Conservation (phyloP, 257 asterid genomes). For the Scutellaria baicalensis region DNA sequence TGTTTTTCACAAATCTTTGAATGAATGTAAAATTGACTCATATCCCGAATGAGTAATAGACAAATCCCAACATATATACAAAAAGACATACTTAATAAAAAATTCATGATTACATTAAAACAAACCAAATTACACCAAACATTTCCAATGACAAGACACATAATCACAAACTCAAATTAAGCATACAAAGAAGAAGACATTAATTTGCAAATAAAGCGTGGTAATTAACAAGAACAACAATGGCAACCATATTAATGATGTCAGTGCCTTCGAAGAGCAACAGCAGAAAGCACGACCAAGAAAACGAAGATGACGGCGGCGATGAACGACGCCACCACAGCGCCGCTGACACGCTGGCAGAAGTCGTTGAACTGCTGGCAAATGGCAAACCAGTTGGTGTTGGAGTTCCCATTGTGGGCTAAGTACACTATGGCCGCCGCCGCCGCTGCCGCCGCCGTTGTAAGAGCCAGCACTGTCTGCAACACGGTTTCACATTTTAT, state of each 20-base stretch:
- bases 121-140: neutral
- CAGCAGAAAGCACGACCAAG: slow-evolving; percentile 59
- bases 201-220: neutral
- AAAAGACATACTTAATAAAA: no score
- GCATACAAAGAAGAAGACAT: neutral
- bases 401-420: slow-evolving; percentile 75
- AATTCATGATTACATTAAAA: neutral
- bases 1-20: no score
- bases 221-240: neutral
- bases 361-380: slow-evolving; percentile 71
- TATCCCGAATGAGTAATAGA: no score
- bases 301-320: slow-evolving; percentile 46
- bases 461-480: slow-evolving; percentile 55
- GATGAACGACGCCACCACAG: slow-evolving; percentile 77
- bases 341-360: slow-evolving; percentile 76
- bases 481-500: neutral
- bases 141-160: neutral
- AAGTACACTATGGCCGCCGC: slow-evolving; percentile 76
- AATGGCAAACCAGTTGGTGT: slow-evolving; percentile 67
- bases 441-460: slow-evolving; percentile 60
- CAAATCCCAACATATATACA: no score
- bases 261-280: slow-evolving; percentile 54
- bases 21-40: no score
- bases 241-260: neutral
- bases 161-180: neutral